phyloP scores from a whole-genome alignment of 768 basidiomycete species.

The Gloeostereum incarnatum region DNA sequence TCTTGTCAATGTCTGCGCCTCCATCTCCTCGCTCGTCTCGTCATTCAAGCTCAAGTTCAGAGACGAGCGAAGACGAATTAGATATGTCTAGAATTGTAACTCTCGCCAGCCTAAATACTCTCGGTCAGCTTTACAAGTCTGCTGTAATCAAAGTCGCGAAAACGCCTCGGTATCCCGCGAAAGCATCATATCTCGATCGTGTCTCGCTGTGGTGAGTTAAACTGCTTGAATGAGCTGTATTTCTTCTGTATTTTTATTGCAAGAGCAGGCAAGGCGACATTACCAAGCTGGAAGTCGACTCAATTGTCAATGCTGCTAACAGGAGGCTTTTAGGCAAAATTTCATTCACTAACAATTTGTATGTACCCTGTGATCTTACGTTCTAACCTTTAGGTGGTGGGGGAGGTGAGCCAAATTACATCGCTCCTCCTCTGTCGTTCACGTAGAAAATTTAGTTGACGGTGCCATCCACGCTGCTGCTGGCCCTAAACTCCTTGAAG shows the following conservation, averaged over 20 bases:
- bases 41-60: neutral
- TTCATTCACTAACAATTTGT: neutral
- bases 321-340: conserved; percentile 52
- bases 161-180: conserved; percentile 25
- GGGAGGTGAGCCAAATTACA: neutral
- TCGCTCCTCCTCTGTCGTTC: neutral
- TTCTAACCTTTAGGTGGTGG: conserved; percentile 9
- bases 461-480: conserved; percentile 78
- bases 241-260: conserved; percentile 4
- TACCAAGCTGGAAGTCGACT: conserved; percentile 58
- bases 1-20: too few species aligned
- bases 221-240: neutral
- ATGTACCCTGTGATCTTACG: neutral
- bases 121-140: conserved; percentile 42
- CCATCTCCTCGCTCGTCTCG: too few species aligned
- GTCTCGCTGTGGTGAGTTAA: conserved; percentile 60
- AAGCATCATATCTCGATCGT: conserved; percentile 34
- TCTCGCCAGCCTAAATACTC: conserved; percentile 44
- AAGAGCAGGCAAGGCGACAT: conserved; percentile 69
- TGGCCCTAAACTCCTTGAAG: conserved; percentile 50
- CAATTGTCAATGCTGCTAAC: conserved; percentile 82
- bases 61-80: neutral
- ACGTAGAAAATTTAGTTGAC: conserved; percentile 51
- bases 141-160: conserved; percentile 25
- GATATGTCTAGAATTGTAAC: conserved; percentile 11